Evolutionary conservation across 352 stramenopile genomes (phyloP), one percentile per base, ranked within the genome.

Genomic region (Pythium oligandrum): DNA sequence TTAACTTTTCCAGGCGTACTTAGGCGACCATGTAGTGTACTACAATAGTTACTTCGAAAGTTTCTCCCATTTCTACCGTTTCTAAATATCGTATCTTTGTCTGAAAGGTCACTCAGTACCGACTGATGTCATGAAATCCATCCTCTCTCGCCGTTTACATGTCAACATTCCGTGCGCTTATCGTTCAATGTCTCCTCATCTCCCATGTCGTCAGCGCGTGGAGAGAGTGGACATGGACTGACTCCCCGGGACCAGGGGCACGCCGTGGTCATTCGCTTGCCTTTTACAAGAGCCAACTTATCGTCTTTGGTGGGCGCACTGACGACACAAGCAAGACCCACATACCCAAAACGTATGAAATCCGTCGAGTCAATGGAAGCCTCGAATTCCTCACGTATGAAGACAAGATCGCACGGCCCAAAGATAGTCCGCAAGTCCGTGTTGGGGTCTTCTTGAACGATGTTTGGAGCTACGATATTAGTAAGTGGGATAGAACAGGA

Each of bases 401-500:
- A 11, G 64, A 95, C 48, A 95, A 95, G 52, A 77, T 90, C 40
- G 63, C 71, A 4, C 78, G 78, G 12, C 55, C 61, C 3, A 64
- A 50, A 7, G 66, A 86, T 37, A 55, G 39, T 31, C 68, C 71
- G 2, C 64, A 71, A 2, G 83, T 97, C 9, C 75, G 71, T 26
- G 86, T 97, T 17, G 90, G 86, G 10, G 73, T 96, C 36, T 95
- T 90, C 35, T 97, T 96, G 75, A 99, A 99, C 58, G 95, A 99
- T 63, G 75, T 98, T 36, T 99, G 95, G 95, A 84, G 82, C 59
- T 98, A 98, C 70, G 83, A 98, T 49, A 87, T 97, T 17, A 91
- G 83, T 89, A 51, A 40, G 59, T 57, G 11, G 12, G 31, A 6
- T 26, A 26, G 17, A 26, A 26, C 17, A 26, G 17, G 0, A 26